Evolutionary conservation across 2,329 filamentous ascomycete species (phyloP), one percentile per base, ranked within the genome.

Genomic region (Colletotrichum limetticola): DNA sequence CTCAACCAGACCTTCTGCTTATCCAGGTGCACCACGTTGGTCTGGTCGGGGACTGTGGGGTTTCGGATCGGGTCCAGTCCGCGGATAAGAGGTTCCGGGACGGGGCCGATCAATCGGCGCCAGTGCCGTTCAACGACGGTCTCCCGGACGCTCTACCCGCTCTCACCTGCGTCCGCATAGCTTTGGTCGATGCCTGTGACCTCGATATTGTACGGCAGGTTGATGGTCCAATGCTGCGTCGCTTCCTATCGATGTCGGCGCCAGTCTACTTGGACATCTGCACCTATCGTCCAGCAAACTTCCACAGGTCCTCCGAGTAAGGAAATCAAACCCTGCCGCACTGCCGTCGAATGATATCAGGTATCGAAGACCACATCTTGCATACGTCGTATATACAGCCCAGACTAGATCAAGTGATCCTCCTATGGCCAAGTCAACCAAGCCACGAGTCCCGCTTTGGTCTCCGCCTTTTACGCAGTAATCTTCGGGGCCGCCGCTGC

Each of bases 401-500:
- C 11, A 24, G n/a, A 14, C 6, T 16, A 35, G 55, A 62, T 66
- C 14, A n/a, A 53, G 67, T 66, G 46, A 66, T 55, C 46, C 53
- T 55, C 32, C 53, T 28, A 52, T 28, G 37, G 22, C 6, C 69
- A 64, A 56, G n/a, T 30, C 59, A 64, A 32, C 19, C 8, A 35
- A 26, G 46, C 59, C 59, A 69, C 28, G 59, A 55, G 59, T 72
- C 55, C 42, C 22, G 42, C 55, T 26, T 24, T 22, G n/a, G 32
- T 14, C 14, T 42, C 26, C 37, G 26, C 16, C 49, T 26, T 26
- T 26, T 22, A 19, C 14, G 16, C 37, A 42, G 37, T 16, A 42
- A 42, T 37, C 30, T 5, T 68, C 69, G 64, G 69, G 16, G 69
- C 28, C 49, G 28, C 49, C 69, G 69, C 52, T 42, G 68, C 46